These are phyloP conservation scores for Yamadazyma kanchanaburiensis DNA, from an alignment of 1,139 yeast species.

Conservation along the genomic window DNA sequence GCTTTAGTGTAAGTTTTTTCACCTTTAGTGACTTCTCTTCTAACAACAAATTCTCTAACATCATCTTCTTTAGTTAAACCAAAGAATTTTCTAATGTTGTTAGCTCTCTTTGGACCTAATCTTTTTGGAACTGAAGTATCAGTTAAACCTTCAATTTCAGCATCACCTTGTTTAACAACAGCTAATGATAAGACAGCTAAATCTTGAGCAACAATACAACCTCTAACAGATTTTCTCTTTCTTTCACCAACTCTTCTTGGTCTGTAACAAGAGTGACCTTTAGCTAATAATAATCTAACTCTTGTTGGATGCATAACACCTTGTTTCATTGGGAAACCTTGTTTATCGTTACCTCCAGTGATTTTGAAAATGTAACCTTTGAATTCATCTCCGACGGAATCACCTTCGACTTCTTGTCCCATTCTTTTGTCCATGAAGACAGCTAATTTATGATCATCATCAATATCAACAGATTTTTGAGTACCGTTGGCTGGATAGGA, in stretches of 20 bases:
- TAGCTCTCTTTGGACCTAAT: constrained; percentile 99
- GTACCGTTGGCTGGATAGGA: constrained; percentile 99
- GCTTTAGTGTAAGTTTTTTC: constrained; percentile 99
- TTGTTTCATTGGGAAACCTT: constrained; percentile 99
- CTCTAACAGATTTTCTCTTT: constrained; percentile 99
- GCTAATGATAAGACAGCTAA: constrained; percentile 92
- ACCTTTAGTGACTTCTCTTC: constrained; percentile 98
- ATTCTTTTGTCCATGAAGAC: constrained; percentile 99
- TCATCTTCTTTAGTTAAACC: constrained; percentile 98
- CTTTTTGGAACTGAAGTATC: constrained; percentile 95
- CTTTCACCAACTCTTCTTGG: constrained; percentile 99
- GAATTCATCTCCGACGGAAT: constrained; percentile 97
- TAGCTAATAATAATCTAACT: constrained; percentile 91
- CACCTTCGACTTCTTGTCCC: constrained; percentile 99
- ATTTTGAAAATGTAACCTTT: constrained; percentile 98
- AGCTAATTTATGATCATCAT: constrained; percentile 98
- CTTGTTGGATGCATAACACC: constrained; percentile 99
- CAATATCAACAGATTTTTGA: constrained; percentile 95
- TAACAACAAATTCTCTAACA: constrained; percentile 91
- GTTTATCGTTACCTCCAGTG: constrained; percentile 99
- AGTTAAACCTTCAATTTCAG: constrained; percentile 94
- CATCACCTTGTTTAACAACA: constrained; percentile 96
- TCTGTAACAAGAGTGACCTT: constrained; percentile 99
- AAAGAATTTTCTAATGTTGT: constrained; percentile 98
- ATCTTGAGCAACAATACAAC: constrained; percentile 98